Conservation (phyloP, 768 basidiomycete genomes). For the Pleurotus pulmonarius region DNA sequence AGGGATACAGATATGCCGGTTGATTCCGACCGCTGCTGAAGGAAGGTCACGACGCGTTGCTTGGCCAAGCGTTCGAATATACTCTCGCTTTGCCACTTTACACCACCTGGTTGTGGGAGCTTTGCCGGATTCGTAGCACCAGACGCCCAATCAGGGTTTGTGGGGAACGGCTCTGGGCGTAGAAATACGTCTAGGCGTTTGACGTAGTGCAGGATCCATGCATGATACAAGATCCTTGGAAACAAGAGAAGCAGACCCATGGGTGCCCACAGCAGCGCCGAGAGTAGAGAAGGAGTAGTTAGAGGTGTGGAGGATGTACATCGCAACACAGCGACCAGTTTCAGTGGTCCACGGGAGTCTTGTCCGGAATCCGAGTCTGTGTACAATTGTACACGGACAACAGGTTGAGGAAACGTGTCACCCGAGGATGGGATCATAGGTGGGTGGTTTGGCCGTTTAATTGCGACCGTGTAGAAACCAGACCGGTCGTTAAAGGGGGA, state of each 20-base stretch:
- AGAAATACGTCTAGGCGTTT: slow-evolving; percentile 55
- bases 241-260: slow-evolving; percentile 51
- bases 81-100: slow-evolving; percentile 29
- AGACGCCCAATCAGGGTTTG: slow-evolving; percentile 22
- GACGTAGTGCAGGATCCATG: slow-evolving; percentile 56
- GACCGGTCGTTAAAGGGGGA: slow-evolving; percentile 74
- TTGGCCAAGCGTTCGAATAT: slow-evolving; percentile 30
- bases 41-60: slow-evolving; percentile 26
- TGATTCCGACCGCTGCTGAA: slow-evolving; percentile 30
- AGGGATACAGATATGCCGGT: slow-evolving; percentile 33
- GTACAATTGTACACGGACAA: slow-evolving; percentile 39
- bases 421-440: slow-evolving; percentile 18
- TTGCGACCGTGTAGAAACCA: slow-evolving; percentile 58
- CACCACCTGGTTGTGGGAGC: slow-evolving; percentile 21
- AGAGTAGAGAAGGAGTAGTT: slow-evolving; percentile 32
- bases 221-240: slow-evolving; percentile 60
- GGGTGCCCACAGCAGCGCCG: slow-evolving; percentile 38
- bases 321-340: slow-evolving; percentile 49
- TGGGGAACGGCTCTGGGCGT: slow-evolving; percentile 52
- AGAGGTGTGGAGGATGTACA: slow-evolving; percentile 34
- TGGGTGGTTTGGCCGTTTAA: slow-evolving; percentile 42
- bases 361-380: slow-evolving; percentile 11
- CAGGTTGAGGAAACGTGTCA: slow-evolving; percentile 19
- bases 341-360: slow-evolving; percentile 31
- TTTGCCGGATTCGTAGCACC: slow-evolving; percentile 7